phyloP scores from a whole-genome alignment of 2,329 filamentous ascomycete genomes.

The Trichothecium sympodiale region DNA sequence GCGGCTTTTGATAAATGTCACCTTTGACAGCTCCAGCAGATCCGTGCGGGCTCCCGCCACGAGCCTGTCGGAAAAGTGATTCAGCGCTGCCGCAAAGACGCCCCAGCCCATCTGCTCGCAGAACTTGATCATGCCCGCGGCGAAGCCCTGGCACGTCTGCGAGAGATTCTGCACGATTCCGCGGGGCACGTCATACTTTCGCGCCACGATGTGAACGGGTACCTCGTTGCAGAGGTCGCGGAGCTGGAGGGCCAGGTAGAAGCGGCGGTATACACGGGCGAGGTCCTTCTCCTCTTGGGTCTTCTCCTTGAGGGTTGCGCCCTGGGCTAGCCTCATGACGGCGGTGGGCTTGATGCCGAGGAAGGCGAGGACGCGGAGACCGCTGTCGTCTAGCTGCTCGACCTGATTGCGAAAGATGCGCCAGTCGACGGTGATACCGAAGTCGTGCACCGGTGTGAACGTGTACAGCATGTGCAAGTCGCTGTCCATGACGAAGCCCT shows the following conservation, averaged over 20 bases:
- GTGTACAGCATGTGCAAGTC: constrained; percentile 73
- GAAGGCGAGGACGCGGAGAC: constrained; percentile 54
- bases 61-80: constrained; percentile 65
- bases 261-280: constrained; percentile 56
- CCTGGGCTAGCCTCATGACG: constrained; percentile 58
- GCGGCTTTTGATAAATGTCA: constrained; percentile 66
- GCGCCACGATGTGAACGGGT: constrained; percentile 57
- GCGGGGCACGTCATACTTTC: constrained; percentile 59
- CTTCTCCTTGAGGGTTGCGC: constrained; percentile 51
- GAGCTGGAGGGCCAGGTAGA: constrained; percentile 67
- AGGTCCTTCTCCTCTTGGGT: constrained; percentile 48
- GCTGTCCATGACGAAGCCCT: constrained; percentile 68
- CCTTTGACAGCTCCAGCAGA: constrained; percentile 57
- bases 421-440: constrained; percentile 53
- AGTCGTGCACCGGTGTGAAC: constrained; percentile 60
- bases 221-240: constrained; percentile 69
- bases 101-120: constrained; percentile 68
- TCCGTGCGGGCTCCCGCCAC: constrained; percentile 62
- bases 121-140: constrained; percentile 69
- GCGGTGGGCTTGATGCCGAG: constrained; percentile 57
- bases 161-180: constrained; percentile 62
- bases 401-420: constrained; percentile 60
- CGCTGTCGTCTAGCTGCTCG: constrained; percentile 59
- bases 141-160: constrained; percentile 68
- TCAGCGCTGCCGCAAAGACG: constrained; percentile 58